Base-by-base conservation (phyloP, 2,329 filamentous ascomycete species). In the Fusarium buharicum region DNA sequence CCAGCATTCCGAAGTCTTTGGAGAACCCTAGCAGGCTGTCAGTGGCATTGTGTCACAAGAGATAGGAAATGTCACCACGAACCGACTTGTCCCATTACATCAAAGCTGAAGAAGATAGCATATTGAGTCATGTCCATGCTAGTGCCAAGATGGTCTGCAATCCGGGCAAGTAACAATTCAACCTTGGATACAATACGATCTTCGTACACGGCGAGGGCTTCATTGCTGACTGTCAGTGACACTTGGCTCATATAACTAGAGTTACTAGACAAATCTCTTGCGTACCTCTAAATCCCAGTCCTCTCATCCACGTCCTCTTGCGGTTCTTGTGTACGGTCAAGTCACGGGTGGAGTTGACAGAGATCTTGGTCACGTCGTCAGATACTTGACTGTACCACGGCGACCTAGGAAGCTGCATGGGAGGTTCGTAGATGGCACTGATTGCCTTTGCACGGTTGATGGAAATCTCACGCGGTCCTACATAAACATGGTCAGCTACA, bases 81-180 rank as follows among this genome's bases (percentile, higher is more conserved):
- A 50, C 51, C 52, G 6, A 55, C 33, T 44, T 55, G 38, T 20
- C 46, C 52, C 52, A 50, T 51, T 0, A 55, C 46, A 10, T 55
- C 46, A 17, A 55, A 55, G 6, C 39, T 30, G 16, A 50, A 51
- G 18, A 55, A 55, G 17, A 28, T 18, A 6, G 46, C 17, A 16
- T 44, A 55, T 1, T 37, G 33, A 22, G 18, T 39, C 38, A 55
- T 50, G 4, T 55, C 46, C 5, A 50, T 55, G 2, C 22, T 16
- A 5, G n/a, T 24, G 6, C 52, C 39, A 11, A 38, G 20, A 12
- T 39, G 33, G 4, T 50, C 17, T 16, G 31, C 18, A 8, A 55
- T 50, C 8, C 24, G 52, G 12, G 45, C 22, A 14, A 50, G 36
- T 27, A 55, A 28, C 2, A 55, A 20, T 1, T 55, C 39, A 1